Conservation (phyloP, 2,329 filamentous ascomycete genomes). For the Curvularia sp. region DNA sequence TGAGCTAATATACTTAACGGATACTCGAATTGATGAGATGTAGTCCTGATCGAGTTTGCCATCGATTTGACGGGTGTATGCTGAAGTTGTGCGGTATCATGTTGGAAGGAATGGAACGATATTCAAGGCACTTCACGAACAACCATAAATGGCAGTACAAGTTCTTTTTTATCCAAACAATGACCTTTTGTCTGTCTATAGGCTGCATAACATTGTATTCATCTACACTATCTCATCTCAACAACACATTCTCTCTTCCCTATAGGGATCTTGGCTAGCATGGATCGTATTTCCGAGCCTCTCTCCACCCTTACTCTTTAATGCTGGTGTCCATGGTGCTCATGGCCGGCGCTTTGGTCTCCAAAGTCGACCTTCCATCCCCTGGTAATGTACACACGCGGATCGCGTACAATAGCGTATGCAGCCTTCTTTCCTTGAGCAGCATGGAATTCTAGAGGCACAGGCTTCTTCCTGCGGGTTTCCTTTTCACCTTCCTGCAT, state of each 20-base stretch:
- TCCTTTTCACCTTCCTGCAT: slow-evolving; percentile 64
- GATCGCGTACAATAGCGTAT: slow-evolving; percentile 70
- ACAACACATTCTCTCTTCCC: neutral
- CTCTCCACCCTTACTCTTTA: slow-evolving; percentile 1
- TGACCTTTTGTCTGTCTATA: neutral
- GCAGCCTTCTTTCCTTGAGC: slow-evolving; percentile 62
- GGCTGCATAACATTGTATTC: neutral
- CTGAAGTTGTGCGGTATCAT: too few species aligned
- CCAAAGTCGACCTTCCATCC: slow-evolving; percentile 69
- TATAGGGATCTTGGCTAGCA: neutral
- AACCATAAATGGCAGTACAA: too few species aligned
- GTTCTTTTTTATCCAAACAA: neutral
- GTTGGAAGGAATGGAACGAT: too few species aligned
- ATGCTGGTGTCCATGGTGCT: slow-evolving; percentile 36
- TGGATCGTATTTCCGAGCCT: neutral
- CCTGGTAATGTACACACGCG: slow-evolving; percentile 65
- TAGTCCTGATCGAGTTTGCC: too few species aligned
- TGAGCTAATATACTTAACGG: too few species aligned
- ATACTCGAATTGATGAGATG: too few species aligned
- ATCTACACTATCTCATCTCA: neutral
- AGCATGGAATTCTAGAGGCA: slow-evolving; percentile 66
- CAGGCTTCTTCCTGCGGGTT: slow-evolving; percentile 54
- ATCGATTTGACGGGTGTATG: too few species aligned
- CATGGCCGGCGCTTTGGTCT: slow-evolving; percentile 23
- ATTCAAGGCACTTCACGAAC: too few species aligned